These are phyloP conservation scores for Astrothelium subdiscretum DNA, from an alignment of 495 filamentous ascomycete genomes.

Conservation along the genomic window DNA sequence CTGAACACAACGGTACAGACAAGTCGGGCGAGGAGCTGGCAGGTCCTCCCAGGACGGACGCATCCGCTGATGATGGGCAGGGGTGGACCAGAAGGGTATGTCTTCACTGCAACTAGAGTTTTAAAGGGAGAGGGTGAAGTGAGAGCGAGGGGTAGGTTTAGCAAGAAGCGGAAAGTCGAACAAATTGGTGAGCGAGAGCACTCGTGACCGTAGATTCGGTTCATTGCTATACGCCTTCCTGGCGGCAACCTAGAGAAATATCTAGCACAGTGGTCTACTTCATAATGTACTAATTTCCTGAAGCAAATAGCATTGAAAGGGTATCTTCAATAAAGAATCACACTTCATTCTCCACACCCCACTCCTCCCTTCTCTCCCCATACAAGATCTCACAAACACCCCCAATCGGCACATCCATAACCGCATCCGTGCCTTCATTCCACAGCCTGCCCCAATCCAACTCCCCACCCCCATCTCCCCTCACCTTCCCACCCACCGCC, in stretches of 20 bases:
- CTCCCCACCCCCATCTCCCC: constrained; percentile 20
- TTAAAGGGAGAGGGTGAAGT: constrained; percentile 66
- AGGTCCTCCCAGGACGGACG: constrained; percentile 83
- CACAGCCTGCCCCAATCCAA: constrained; percentile 70
- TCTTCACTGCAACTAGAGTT: constrained; percentile 75
- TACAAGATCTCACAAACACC: constrained; percentile 93
- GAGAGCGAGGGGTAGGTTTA: constrained; percentile 65
- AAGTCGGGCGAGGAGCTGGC: constrained; percentile 62
- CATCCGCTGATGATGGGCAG: constrained; percentile 85
- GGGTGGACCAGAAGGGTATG: constrained; percentile 81
- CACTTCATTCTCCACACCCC: background rate
- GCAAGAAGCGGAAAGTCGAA: constrained; percentile 44
- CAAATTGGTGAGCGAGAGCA: constrained; percentile 22
- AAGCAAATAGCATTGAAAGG: no score
- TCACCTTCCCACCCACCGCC: background rate
- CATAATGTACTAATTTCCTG: background rate
- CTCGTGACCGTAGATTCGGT: background rate
- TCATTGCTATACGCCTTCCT: no score
- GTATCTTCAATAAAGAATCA: background rate
- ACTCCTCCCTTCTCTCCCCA: constrained; percentile 27
- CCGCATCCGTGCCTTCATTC: constrained; percentile 89
- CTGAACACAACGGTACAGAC: constrained; percentile 72
- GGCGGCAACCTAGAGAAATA: background rate
- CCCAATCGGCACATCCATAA: constrained; percentile 92
- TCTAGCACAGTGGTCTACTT: background rate